These are phyloP conservation scores for Aspergillus proliferans DNA, from an alignment of 2,329 filamentous ascomycete genomes.

Conservation along the genomic window DNA sequence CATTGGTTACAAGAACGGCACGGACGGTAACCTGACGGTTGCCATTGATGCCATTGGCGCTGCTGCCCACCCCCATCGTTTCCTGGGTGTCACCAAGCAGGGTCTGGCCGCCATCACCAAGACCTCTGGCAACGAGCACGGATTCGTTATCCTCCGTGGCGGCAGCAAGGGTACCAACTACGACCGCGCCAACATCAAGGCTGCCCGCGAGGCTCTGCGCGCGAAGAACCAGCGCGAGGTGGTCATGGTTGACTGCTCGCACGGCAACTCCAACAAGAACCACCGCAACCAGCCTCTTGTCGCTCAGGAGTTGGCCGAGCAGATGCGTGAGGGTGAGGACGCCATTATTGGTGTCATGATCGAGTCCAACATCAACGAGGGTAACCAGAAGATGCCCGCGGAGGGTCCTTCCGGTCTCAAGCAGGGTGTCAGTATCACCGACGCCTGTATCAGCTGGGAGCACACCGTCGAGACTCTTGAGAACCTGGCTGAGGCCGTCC, in stretches of 20 bases:
- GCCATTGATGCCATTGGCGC: slow-evolving; percentile 94
- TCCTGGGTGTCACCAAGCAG: slow-evolving; percentile 98
- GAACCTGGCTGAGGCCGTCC: slow-evolving; percentile 76
- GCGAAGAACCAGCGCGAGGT: slow-evolving; percentile 81
- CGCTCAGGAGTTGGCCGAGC: slow-evolving; percentile 71
- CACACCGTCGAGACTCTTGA: slow-evolving; percentile 74
- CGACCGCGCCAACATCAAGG: slow-evolving; percentile 75
- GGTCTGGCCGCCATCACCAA: slow-evolving; percentile 90
- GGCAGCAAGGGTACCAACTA: slow-evolving; percentile 91
- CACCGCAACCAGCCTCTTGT: slow-evolving; percentile 97
- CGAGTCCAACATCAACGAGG: slow-evolving; percentile 93
- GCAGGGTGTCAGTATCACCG: slow-evolving; percentile 89
- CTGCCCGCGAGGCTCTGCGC: slow-evolving; percentile 67
- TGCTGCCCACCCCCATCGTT: slow-evolving; percentile 65
- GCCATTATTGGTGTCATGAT: slow-evolving; percentile 97
- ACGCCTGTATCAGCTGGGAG: slow-evolving; percentile 94
- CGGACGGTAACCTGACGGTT: slow-evolving; percentile 82
- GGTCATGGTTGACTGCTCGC: slow-evolving; percentile 98
- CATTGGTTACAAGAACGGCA: slow-evolving; percentile 99
- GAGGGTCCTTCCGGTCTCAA: slow-evolving; percentile 73
- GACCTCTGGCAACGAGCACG: slow-evolving; percentile 91
- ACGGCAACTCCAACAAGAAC: slow-evolving; percentile 96
- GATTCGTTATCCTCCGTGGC: slow-evolving; percentile 91
- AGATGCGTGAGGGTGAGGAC: slow-evolving; percentile 79
- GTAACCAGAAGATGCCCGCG: slow-evolving; percentile 77